Conservation (phyloP, 2,329 filamentous ascomycete species). For the Fusarium citri region DNA sequence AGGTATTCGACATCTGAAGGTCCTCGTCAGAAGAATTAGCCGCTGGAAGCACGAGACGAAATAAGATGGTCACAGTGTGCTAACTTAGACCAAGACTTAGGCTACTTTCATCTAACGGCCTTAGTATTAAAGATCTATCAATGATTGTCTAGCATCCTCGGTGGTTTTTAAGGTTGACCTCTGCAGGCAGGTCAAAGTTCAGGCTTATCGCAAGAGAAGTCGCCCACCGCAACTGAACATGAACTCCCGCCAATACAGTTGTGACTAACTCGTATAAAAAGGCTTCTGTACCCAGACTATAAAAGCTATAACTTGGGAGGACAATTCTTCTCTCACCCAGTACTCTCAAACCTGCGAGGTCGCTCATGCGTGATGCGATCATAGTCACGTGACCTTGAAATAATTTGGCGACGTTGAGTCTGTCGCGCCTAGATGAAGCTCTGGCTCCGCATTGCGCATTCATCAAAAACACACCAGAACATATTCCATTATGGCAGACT, state of each 20-base stretch:
- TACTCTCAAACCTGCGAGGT: background rate
- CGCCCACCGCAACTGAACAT: background rate
- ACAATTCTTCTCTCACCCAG: background rate
- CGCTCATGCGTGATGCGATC: constrained; percentile 24
- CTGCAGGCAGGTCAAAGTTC: background rate
- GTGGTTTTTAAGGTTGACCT: background rate
- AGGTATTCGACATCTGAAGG: background rate
- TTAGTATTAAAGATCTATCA: background rate
- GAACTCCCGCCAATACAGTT: background rate
- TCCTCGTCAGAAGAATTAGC: background rate
- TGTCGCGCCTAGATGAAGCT: constrained; percentile 23
- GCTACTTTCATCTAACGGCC: background rate
- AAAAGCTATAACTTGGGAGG: background rate
- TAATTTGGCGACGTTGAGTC: constrained; percentile 22
- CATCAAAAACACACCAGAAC: constrained; percentile 8
- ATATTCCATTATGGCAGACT: constrained; percentile 64
- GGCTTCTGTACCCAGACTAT: background rate
- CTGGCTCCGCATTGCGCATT: constrained; percentile 19
- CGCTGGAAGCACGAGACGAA: background rate
- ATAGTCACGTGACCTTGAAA: constrained; percentile 30
- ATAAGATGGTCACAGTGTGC: background rate
- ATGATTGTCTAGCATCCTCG: background rate
- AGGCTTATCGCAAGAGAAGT: background rate
- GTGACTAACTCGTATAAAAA: background rate
- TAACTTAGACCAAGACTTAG: background rate